A percentile compares a stretch with the other conserved stretches of the same genome.
These are phyloP conservation scores for Cornus kousa DNA, from an alignment of 148 eudicot species.

Conservation along the genomic window DNA sequence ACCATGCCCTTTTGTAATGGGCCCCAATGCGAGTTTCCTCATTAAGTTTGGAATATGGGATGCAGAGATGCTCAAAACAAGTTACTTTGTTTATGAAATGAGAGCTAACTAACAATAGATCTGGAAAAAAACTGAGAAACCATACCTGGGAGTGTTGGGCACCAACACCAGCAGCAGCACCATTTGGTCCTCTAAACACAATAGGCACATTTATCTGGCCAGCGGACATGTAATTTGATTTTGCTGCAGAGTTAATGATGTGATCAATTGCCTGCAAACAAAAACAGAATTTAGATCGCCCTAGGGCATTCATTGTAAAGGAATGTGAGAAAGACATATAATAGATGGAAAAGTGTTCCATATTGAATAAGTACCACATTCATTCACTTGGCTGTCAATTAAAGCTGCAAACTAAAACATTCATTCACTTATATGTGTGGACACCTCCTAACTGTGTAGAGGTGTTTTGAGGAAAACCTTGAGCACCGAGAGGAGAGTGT, in stretches of 20 bases:
- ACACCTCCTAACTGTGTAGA: too few relatives aligned
- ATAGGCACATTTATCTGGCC: conserved; percentile 78
- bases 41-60: background rate
- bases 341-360: background rate
- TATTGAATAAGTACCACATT: too few relatives aligned
- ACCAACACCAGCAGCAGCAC: conserved; percentile 95
- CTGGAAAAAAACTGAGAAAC: background rate
- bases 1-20: background rate
- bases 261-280: conserved; percentile 82
- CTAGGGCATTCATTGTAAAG: background rate
- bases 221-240: conserved; percentile 91
- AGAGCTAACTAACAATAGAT: too few relatives aligned
- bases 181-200: conserved; percentile 91
- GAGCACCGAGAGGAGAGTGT: too few relatives aligned
- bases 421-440: too few relatives aligned
- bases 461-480: too few relatives aligned
- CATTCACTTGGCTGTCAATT: background rate
- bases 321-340: background rate
- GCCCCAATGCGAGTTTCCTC: background rate
- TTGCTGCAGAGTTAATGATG: conserved; percentile 87
- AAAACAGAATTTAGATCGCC: background rate
- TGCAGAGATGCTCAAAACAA: background rate
- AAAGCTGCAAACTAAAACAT: background rate
- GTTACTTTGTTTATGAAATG: too few relatives aligned
- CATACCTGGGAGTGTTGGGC: conserved; percentile 91